Evolutionary conservation across 1,284 basidiomycete species (phyloP).

Genomic region (Gymnopus androsaceus): DNA sequence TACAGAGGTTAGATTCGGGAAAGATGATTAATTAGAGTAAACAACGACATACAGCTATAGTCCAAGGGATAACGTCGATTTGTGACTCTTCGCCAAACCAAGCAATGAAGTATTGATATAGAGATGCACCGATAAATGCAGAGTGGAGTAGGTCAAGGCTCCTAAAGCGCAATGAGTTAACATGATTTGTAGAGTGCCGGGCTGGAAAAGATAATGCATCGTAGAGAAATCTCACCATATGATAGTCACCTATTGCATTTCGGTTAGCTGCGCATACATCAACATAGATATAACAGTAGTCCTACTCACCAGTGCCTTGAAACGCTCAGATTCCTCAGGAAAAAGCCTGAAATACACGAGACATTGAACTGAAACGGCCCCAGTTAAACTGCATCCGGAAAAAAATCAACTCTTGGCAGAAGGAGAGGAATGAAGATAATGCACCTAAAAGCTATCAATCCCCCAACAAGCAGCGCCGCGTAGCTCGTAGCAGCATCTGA

Average conservation of each 20-base stretch:
- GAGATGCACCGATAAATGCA: conserved; percentile 35
- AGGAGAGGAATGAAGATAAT: not conserved
- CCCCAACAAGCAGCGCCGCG: conserved; percentile 1
- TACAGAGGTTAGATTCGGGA: not conserved
- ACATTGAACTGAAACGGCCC: conserved; percentile 42
- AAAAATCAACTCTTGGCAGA: not conserved
- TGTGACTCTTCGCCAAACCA: conserved; percentile 35
- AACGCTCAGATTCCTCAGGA: conserved; percentile 31
- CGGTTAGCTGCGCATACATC: not conserved
- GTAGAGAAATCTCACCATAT: conserved; percentile 27
- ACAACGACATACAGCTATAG: conserved; percentile 40
- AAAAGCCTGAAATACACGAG: conserved; percentile 47
- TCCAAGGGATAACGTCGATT: conserved; percentile 37
- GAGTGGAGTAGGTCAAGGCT: conserved; percentile 41
- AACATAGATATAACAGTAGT: not conserved
- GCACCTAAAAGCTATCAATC: conserved; percentile 10
- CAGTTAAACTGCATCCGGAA: conserved; percentile 38
- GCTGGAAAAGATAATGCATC: not conserved
- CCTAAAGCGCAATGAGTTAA: conserved; percentile 25
- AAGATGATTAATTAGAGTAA: conserved; percentile 1
- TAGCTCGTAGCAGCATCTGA: conserved; percentile 2
- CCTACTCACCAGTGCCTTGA: conserved; percentile 39
- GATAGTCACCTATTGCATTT: conserved; percentile 24
- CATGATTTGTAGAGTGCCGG: not conserved
- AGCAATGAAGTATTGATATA: conserved; percentile 42